A percentile compares a stretch with the other conserved stretches of the same genome.
Evolutionary conservation across 768 basidiomycete genomes (phyloP).

Genomic region (Auricularia auricula-judae): DNA sequence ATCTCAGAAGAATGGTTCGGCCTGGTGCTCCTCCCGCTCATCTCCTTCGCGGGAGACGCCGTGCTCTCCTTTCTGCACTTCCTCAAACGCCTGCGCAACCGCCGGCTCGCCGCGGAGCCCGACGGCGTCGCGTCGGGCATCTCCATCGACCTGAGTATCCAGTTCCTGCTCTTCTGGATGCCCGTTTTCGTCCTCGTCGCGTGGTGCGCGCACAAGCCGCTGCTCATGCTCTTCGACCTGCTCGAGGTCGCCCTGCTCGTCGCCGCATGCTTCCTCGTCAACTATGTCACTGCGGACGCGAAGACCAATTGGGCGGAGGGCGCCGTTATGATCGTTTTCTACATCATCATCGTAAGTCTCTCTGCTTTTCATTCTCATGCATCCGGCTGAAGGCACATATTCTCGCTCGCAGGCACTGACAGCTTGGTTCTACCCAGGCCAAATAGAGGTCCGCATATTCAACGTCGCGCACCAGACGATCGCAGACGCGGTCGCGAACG

Average conservation of each 20-base stretch:
- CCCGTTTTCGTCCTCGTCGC: slow-evolving; percentile 56
- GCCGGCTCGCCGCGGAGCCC: slow-evolving; percentile 28
- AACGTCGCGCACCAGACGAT: not conserved
- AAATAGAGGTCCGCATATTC: slow-evolving; percentile 28
- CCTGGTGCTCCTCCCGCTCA: slow-evolving; percentile 55
- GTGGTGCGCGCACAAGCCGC: slow-evolving; percentile 53
- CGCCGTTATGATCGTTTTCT: slow-evolving; percentile 55
- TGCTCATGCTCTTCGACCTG: slow-evolving; percentile 44
- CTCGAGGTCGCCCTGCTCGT: slow-evolving; percentile 34
- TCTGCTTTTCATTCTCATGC: not conserved
- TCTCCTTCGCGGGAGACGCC: slow-evolving; percentile 66
- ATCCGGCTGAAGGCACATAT: not conserved
- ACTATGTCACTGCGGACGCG: slow-evolving; percentile 66
- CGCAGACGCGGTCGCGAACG: not conserved
- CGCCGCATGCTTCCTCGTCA: slow-evolving; percentile 63
- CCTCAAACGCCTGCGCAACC: slow-evolving; percentile 30
- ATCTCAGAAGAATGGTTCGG: slow-evolving; percentile 50
- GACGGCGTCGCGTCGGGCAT: slow-evolving; percentile 51
- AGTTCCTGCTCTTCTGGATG: slow-evolving; percentile 73
- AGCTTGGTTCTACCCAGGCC: slow-evolving; percentile 58
- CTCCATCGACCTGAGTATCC: slow-evolving; percentile 68
- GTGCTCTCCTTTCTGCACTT: slow-evolving; percentile 50
- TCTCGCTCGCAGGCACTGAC: slow-evolving; percentile 36
- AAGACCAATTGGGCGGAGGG: slow-evolving; percentile 77
- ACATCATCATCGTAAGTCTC: slow-evolving; percentile 47